Evolutionary conservation across 2,329 filamentous ascomycete species (phyloP), one percentile per base, ranked within the genome.

Genomic region (Aspergillus hortae): DNA sequence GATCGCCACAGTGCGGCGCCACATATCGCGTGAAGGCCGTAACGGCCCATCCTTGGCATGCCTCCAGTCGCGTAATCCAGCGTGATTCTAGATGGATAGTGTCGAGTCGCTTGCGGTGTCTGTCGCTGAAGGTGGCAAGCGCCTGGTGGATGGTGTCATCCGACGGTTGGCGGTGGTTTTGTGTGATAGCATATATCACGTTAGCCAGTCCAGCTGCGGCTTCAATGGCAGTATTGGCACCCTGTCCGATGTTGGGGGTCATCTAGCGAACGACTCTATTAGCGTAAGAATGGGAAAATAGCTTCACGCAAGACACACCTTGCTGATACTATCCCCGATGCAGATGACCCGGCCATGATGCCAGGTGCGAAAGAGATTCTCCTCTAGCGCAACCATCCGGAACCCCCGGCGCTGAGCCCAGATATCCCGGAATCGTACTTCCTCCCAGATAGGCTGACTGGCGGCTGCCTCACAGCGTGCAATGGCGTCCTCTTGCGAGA

Each of bases 221-320:
- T 56, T 75, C 72, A 12, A 74, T 71, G 3, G 69, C 69, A 27
- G 59, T 61, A 52, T 74, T 74, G 6, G 67, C 72, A 0, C 72
- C 72, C 56, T 72, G 69, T 10, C 70, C 72, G 6, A 59, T 41
- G 35, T 67, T 69, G 1, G 64, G 63, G 12, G 65, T 65, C 63
- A 70, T 60, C 63, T 66, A 7, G 15, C 23, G 4, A 4, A 32
- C 2, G 32, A 7, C 44, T 12, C 35, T 47, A 10, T 17, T 11
- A 21, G 21, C 30, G 25, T 23, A 25, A 3, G 23, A n/a, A 25
- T 17, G 17, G 4, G 23, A n/a, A n/a, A 4, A 12, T 1, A 30
- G 14, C 23, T 15, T 7, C 35, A n/a, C 17, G 17, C 1, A 27
- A 6, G 23, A 35, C 23, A 15, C 52, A 58, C 60, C 48, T 64